Percentiles rank a stretch among this genome's conserved stretches.
Evolutionary conservation across 129 eudicot genomes (phyloP).

Genomic region (Artemisia argyi): DNA sequence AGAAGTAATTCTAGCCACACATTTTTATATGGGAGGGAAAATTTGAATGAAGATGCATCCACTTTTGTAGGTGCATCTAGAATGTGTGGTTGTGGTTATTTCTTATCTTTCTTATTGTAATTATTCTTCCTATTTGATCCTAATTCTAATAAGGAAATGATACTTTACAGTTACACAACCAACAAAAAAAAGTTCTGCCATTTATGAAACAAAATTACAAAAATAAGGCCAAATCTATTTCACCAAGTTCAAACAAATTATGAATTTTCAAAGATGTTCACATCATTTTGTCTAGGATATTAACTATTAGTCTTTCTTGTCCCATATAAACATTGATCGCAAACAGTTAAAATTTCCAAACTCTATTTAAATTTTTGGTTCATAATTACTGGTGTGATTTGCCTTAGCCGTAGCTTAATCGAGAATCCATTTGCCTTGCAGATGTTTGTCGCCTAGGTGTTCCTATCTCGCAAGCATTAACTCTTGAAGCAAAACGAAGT

Average conservation of each 20-base stretch:
- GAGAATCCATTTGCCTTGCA: conserved; percentile 52
- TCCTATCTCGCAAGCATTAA: conserved; percentile 97
- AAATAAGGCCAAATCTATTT: background rate
- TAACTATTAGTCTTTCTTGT: conserved; percentile 24
- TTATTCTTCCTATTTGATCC: too few relatives aligned
- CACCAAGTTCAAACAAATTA: conserved; percentile 11
- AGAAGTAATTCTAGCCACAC: too few relatives aligned
- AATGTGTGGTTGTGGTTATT: too few relatives aligned
- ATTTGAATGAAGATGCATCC: too few relatives aligned
- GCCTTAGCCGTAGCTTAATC: conserved; percentile 73
- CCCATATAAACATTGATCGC: conserved; percentile 44
- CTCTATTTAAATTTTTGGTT: conserved; percentile 14
- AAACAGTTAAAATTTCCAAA: conserved; percentile 36
- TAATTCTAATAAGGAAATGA: background rate
- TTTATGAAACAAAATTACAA: conserved; percentile 8
- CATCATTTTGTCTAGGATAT: conserved; percentile 23
- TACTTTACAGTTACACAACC: background rate
- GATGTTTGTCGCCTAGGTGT: conserved; percentile 81
- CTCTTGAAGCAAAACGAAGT: conserved; percentile 87
- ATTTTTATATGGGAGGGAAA: too few relatives aligned
- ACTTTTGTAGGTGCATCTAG: too few relatives aligned
- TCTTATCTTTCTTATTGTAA: too few relatives aligned
- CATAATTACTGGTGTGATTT: conserved; percentile 23
- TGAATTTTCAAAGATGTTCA: conserved; percentile 13
- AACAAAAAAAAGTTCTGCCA: background rate